Percentiles rank a stretch among this genome's conserved stretches.
These are phyloP conservation scores for Neurospora sp. DNA, from an alignment of 495 filamentous ascomycete species.

Conservation along the genomic window DNA sequence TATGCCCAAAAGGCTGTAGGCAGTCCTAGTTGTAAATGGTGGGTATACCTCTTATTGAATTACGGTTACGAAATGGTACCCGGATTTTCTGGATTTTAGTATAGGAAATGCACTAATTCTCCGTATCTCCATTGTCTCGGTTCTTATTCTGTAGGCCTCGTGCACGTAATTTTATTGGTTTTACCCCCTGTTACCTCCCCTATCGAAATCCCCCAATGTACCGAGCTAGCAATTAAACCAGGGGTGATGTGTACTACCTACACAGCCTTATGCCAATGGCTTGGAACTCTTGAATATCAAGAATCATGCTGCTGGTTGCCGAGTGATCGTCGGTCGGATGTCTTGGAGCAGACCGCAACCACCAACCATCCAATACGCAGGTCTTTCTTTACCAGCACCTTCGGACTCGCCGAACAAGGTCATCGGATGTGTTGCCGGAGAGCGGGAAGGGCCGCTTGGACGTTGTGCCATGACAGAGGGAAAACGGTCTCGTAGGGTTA, in stretches of 20 bases:
- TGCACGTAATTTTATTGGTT: no score
- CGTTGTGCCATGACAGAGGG: neutral
- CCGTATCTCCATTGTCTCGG: no score
- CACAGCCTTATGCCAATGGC: neutral
- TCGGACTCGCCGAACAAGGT: neutral
- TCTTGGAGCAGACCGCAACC: neutral
- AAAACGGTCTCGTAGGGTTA: neutral
- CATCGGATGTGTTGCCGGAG: neutral
- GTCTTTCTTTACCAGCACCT: neutral
- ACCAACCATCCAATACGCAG: neutral
- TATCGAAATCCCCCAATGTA: no score
- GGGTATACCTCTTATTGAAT: no score
- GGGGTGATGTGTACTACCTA: neutral
- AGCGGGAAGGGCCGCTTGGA: neutral
- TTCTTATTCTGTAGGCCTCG: no score
- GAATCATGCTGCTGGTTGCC: neutral
- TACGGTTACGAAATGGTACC: no score
- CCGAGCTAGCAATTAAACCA: no score
- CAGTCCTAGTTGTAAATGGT: no score
- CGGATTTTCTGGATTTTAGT: no score
- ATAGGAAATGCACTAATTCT: no score
- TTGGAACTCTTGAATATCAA: neutral
- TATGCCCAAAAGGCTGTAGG: no score
- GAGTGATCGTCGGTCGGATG: neutral
- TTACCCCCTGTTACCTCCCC: no score